These are phyloP conservation scores for Nigrospora sphaerica DNA, from an alignment of 2,329 filamentous ascomycete genomes.

Conservation along the genomic window DNA sequence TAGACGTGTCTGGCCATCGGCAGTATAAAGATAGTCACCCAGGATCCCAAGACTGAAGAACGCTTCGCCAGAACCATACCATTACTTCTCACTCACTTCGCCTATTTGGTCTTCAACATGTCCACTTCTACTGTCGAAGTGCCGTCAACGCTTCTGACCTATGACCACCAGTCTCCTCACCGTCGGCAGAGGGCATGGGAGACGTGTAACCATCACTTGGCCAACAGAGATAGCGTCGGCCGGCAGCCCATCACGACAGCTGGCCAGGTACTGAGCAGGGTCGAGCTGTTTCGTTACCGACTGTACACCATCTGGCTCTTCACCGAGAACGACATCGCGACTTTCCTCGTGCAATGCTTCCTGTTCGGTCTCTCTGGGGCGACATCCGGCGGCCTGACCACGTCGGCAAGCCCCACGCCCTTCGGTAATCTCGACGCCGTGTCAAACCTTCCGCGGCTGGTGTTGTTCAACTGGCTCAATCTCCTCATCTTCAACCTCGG, in stretches of 20 bases:
- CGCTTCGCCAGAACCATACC: no score
- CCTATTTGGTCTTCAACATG: no score
- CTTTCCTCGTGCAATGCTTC: neutral
- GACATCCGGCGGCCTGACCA: neutral
- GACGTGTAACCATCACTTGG: neutral
- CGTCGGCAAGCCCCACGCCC: neutral
- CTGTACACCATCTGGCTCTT: neutral
- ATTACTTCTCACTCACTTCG: no score
- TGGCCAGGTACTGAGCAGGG: no score
- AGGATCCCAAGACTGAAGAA: no score
- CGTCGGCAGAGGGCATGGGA: no score
- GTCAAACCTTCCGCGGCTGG: neutral
- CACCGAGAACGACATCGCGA: neutral
- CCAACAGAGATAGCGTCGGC: neutral
- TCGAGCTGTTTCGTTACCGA: no score
- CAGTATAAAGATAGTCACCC: no score
- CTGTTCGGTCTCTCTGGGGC: neutral
- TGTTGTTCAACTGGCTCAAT: conserved; percentile 6
- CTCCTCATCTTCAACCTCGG: conserved; percentile 4
- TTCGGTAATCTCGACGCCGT: neutral
- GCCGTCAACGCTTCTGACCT: no score
- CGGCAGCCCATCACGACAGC: neutral
- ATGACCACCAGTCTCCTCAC: no score
- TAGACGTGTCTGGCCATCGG: no score
- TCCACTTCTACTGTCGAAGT: no score